Conservation (phyloP, 2,329 filamentous ascomycete genomes). For the Mycocentrospora acerina region DNA sequence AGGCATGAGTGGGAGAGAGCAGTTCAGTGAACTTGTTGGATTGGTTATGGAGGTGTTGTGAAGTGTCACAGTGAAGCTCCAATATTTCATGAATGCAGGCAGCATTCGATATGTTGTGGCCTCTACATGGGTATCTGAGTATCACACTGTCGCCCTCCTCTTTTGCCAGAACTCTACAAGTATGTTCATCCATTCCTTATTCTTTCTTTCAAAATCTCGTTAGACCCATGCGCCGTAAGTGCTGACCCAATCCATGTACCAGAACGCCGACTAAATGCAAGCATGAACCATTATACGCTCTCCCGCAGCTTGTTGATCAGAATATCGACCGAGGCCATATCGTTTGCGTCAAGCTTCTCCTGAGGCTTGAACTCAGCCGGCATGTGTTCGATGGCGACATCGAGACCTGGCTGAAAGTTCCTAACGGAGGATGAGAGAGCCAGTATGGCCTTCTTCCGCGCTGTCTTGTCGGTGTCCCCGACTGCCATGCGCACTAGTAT, state of each 20-base stretch:
- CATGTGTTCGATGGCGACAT: conserved; percentile 66
- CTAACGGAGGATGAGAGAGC: conserved; percentile 82
- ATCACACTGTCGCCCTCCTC: not conserved
- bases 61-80: conserved; percentile 5
- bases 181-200: conserved; percentile 3
- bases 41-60: conserved; percentile 44
- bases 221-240: conserved; percentile 14
- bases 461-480: conserved; percentile 61
- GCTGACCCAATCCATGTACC: conserved; percentile 22
- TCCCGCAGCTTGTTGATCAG: conserved; percentile 65
- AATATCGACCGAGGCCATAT: conserved; percentile 84
- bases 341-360: conserved; percentile 70
- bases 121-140: no score
- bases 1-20: conserved; percentile 51
- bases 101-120: not conserved
- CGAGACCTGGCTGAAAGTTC: conserved; percentile 80
- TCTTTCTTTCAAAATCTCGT: not conserved
- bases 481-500: conserved; percentile 66
- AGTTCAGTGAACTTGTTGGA: conserved; percentile 47
- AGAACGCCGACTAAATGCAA: conserved; percentile 28
- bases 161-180: not conserved
- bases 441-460: conserved; percentile 84
- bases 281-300: conserved; percentile 12
- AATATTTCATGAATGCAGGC: not conserved
- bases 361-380: conserved; percentile 61